Conservation (phyloP, 805 yeast genomes). For the Hagleromyces aurorensis region DNA sequence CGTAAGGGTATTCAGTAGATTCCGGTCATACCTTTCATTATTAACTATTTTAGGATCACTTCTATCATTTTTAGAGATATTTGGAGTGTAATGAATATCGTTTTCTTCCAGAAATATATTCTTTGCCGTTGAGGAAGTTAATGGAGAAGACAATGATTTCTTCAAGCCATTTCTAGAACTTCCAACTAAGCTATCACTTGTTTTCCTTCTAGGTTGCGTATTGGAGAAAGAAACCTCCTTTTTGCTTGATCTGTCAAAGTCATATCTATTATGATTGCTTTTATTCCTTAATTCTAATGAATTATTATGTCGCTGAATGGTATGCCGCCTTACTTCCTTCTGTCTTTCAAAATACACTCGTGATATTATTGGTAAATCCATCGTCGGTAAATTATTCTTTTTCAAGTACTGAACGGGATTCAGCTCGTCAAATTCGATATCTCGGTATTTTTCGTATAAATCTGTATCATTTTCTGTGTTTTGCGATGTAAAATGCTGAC, state of each 20-base stretch:
- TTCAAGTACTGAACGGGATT: constrained; percentile 36
- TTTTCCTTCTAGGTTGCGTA: constrained; percentile 9
- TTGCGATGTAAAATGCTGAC: not conserved
- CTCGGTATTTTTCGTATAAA: no score
- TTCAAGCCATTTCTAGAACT: constrained; percentile 4
- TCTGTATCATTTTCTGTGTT: not conserved
- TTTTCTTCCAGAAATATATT: constrained; percentile 2
- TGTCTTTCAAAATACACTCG: constrained; percentile 33
- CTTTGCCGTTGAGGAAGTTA: constrained; percentile 8
- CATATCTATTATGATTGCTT: not conserved
- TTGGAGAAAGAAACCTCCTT: no score
- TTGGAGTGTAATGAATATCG: not conserved
- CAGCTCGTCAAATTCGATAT: constrained; percentile 33
- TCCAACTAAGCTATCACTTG: constrained; percentile 2
- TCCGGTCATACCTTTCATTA: constrained; percentile 5
- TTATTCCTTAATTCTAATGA: no score
- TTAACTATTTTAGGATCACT: constrained; percentile 1
- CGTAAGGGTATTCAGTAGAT: constrained; percentile 4
- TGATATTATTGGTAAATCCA: constrained; percentile 32
- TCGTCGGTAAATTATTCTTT: constrained; percentile 31
- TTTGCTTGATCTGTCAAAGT: not conserved
- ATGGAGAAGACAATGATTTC: constrained; percentile 14
- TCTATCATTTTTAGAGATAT: constrained; percentile 1
- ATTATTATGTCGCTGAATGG: not conserved
- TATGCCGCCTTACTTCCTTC: constrained; percentile 28